Conservation (phyloP, 331 rosid species). For the Phaseolus coccineus region DNA sequence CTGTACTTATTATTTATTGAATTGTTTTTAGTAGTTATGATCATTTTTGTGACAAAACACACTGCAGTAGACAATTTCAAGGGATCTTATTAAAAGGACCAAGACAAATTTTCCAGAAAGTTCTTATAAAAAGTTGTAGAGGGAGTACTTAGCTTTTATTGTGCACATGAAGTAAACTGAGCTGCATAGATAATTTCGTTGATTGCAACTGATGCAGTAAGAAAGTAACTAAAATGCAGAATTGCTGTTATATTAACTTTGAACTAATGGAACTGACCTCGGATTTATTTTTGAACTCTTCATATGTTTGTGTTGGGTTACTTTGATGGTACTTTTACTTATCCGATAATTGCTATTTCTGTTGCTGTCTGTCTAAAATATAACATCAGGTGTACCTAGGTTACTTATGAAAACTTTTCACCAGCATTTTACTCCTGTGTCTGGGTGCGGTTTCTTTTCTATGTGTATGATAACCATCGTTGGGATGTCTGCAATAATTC, state of each 20-base stretch:
- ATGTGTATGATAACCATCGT: slow-evolving; percentile 3
- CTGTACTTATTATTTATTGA: too few species aligned
- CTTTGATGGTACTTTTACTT: background rate
- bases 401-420: background rate
- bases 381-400: background rate
- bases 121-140: too few species aligned
- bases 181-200: too few species aligned
- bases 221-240: background rate
- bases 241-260: background rate
- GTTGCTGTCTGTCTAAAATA: background rate
- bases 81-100: too few species aligned
- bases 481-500: background rate
- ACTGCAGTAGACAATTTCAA: too few species aligned
- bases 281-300: background rate
- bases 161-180: too few species aligned
- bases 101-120: too few species aligned
- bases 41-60: too few species aligned
- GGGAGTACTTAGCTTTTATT: too few species aligned
- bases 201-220: too few species aligned
- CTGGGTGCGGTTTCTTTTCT: slow-evolving; percentile 9
- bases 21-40: too few species aligned
- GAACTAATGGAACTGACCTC: background rate
- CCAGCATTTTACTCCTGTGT: slow-evolving; percentile 14
- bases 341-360: background rate
- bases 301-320: background rate